Base-by-base conservation (phyloP, 495 filamentous ascomycete species). In the Aspergillus wentii region DNA sequence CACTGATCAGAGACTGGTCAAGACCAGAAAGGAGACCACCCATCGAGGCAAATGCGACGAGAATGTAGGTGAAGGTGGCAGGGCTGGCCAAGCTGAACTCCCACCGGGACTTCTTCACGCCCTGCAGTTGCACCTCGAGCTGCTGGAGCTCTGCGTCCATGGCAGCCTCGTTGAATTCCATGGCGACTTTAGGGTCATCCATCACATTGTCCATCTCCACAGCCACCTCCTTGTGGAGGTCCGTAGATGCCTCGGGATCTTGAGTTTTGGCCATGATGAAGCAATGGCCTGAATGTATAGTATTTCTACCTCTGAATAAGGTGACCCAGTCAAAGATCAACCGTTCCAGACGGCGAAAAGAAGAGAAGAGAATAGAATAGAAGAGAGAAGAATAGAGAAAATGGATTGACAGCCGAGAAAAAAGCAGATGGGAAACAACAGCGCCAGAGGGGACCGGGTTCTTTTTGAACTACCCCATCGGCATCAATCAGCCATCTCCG, bases 11-110 rank as follows among this genome's bases (percentile, higher is more conserved):
- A 18, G 70, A 78, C 55, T 80, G 77, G 48, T 82, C 78, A 8
- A 82, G 59, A 49, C 77, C 78, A 8, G 75, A 79, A 1, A 82
- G 68, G 21, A 82, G 41, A 49, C 77, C 78, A 39, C 76, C 76
- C 70, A 80, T 75, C 3, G 72, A 76, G 18, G 77, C 78, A 46
- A 82, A 80, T 19, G 63, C 75, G n/a, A 79, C 77, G 8, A 82
- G 66, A 25, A 82, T 49, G 51, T 66, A 79, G 22, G 75, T 80
- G 46, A 79, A 82, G 30, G 54, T 26, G 23, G 54, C 57, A 0
- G 70, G 70, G 43, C 66, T 68, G 26, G 54, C 41, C 20, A 62
- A 31, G 2, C 44, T 55, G 16, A 65, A 29, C 15, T 61, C 50
- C 17, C 64, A 50, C 27, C 48, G 43, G n/a, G 55, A 34, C 41